Conservation (phyloP, 768 basidiomycete species). For the Gautieria morchelliformis region DNA sequence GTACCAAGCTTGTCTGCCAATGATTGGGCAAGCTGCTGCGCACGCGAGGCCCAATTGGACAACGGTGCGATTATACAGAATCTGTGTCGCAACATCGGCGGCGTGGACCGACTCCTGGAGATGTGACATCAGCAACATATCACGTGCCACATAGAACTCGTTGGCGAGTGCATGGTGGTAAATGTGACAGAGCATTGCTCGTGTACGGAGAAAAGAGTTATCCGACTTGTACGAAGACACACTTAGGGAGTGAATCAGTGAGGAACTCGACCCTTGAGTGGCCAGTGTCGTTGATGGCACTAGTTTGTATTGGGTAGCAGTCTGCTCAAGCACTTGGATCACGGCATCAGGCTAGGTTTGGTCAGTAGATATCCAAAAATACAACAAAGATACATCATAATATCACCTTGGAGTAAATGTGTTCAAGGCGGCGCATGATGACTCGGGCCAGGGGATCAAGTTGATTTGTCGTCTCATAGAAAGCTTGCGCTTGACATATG, state of each 20-base stretch:
- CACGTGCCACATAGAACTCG: constrained; percentile 91
- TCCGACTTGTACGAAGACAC: constrained; percentile 88
- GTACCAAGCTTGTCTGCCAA: constrained; percentile 81
- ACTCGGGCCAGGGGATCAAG: constrained; percentile 77
- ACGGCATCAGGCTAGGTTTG: constrained; percentile 76
- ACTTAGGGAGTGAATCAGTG: constrained; percentile 82
- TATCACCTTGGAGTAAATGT: constrained; percentile 94
- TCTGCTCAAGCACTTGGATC: constrained; percentile 78
- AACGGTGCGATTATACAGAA: constrained; percentile 94
- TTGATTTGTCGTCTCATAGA: constrained; percentile 77
- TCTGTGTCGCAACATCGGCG: constrained; percentile 94
- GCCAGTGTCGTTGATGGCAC: constrained; percentile 55
- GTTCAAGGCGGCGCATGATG: constrained; percentile 91
- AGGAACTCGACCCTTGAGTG: constrained; percentile 46
- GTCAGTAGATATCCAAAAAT: constrained; percentile 3
- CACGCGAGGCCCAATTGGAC: constrained; percentile 88
- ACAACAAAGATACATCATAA: constrained; percentile 12
- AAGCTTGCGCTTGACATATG: constrained; percentile 84
- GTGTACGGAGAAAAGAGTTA: constrained; percentile 85
- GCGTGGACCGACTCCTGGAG: constrained; percentile 94
- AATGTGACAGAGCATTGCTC: constrained; percentile 96
- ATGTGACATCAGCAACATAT: constrained; percentile 98
- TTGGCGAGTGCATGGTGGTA: constrained; percentile 96
- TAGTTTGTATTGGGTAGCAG: constrained; percentile 46
- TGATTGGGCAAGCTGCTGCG: constrained; percentile 82